Base-by-base conservation (phyloP, 1,139 yeast genomes). In the Arxiozyma bovina region DNA sequence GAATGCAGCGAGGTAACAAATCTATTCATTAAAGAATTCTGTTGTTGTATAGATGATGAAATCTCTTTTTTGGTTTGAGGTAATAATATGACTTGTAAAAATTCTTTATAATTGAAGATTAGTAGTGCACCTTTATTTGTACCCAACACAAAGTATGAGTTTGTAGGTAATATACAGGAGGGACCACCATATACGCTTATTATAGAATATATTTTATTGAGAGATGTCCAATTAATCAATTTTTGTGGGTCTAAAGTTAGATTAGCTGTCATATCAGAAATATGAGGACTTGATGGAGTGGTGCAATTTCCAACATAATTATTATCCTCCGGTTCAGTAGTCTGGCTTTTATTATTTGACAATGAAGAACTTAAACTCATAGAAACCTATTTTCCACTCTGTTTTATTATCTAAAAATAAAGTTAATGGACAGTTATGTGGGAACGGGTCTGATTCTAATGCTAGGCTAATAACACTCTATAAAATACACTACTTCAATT, bases 111-210 rank as follows among this genome's bases (percentile, higher is more conserved):
- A 45, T 63, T 63, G 50, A 67, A 68, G 25, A 69, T 63, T 2
- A 65, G 54, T 4, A 69, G 49, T 6, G 55, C 48, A 11, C 71
- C 72, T 48, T 61, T 65, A 1, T 62, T 51, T 1, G 72, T 68
- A 2, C 72, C 72, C 3, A 68, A 42, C 1, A 68, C 60, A 45
- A 61, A 55, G 52, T 61, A 66, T 1, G 63, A 55, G 42, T 56
- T 59, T 15, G 70, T 63, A 1, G 68, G 61, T 23, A 60, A 49
- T 11, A 67, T 53, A 30, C 57, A 55, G 3, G 67, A 56, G 1
- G 69, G 70, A 1, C 67, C 67, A 8, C 71, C 70, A 52, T 65
- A 65, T 7, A 62, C 64, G 23, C 61, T 58, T 12, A 64, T 41
- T 7, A 57, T 52, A 0, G 67, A 60, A 57, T 65, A 66, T 2